phyloP scores from a whole-genome alignment of 1,284 basidiomycete genomes.

The Hypsizygus ulmarius region DNA sequence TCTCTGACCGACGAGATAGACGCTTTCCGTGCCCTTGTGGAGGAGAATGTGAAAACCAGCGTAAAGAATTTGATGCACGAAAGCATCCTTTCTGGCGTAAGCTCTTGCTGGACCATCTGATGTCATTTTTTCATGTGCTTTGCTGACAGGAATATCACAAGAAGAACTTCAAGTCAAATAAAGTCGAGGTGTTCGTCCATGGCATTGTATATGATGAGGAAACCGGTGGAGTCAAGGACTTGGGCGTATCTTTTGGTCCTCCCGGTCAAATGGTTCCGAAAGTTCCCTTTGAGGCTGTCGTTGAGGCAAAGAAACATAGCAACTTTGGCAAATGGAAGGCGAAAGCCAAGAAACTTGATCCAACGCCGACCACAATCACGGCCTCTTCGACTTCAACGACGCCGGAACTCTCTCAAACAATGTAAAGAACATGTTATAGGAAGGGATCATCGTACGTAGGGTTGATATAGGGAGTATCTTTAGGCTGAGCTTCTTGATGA shows the following conservation, averaged over 20 bases:
- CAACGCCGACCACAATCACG: conserved; percentile 8
- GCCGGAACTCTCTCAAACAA: too few species aligned
- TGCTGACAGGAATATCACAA: conserved; percentile 10
- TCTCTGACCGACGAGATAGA: conserved; percentile 17
- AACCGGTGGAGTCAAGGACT: conserved; percentile 31
- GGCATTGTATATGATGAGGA: conserved; percentile 33
- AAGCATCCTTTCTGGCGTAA: conserved; percentile 19
- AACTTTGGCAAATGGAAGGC: conserved; percentile 15
- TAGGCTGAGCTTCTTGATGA: too few species aligned
- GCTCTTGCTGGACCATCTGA: conserved; percentile 1
- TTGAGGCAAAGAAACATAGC: conserved; percentile 8
- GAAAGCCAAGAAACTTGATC: conserved; percentile 16
- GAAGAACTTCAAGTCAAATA: conserved; percentile 7
- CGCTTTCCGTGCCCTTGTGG: conserved; percentile 35
- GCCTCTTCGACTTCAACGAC: background rate
- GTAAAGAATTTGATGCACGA: conserved; percentile 22
- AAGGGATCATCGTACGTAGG: too few species aligned
- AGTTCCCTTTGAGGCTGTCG: conserved; percentile 25
- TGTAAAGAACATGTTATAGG: too few species aligned
- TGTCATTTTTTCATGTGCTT: background rate
- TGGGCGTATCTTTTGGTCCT: conserved; percentile 34
- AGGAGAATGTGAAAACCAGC: conserved; percentile 35
- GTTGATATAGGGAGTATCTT: too few species aligned
- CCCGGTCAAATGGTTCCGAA: conserved; percentile 30
- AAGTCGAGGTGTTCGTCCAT: conserved; percentile 33